Percentiles rank a stretch among this genome's conserved stretches.
Conservation (phyloP, 2,329 filamentous ascomycete genomes). For the Periconia sp. region DNA sequence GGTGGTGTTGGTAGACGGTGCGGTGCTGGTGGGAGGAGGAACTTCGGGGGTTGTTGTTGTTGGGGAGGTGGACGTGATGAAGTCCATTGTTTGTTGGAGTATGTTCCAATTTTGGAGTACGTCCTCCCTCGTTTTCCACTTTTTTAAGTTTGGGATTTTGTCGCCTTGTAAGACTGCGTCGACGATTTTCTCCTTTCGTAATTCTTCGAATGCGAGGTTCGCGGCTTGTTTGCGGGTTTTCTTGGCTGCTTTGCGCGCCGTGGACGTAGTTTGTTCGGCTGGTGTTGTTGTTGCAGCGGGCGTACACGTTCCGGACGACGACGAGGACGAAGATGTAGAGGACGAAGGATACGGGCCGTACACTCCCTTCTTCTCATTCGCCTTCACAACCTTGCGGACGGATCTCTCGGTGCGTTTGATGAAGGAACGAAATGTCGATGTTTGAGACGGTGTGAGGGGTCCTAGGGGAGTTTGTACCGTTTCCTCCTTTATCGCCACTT, state of each 20-base stretch:
- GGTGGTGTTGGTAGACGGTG: too few relatives aligned
- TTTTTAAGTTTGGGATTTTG: slow-evolving; percentile 14
- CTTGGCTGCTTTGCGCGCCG: slow-evolving; percentile 6
- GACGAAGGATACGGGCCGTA: slow-evolving; percentile 1
- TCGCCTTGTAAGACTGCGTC: slow-evolving; percentile 11
- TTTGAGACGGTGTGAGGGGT: slow-evolving; percentile 2
- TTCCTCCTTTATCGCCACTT: slow-evolving; percentile 15
- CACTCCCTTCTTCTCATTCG: slow-evolving; percentile 9
- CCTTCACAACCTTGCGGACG: slow-evolving; percentile 9
- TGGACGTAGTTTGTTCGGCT: neutral
- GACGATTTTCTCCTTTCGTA: slow-evolving; percentile 9
- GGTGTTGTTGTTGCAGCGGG: slow-evolving; percentile 1
- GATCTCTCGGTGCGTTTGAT: neutral
- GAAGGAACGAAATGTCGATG: slow-evolving; percentile 1
- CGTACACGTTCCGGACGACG: too few relatives aligned
- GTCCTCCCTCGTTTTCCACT: slow-evolving; percentile 12
- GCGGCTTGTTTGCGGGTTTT: slow-evolving; percentile 4
- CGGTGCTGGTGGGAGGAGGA: too few relatives aligned
- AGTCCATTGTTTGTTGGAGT: neutral
- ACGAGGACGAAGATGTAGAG: neutral
- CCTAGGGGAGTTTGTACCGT: slow-evolving; percentile 2
- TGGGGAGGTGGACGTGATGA: slow-evolving; percentile 3
- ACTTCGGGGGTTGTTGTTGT: too few relatives aligned
- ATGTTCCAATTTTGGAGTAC: slow-evolving; percentile 7
- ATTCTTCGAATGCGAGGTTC: slow-evolving; percentile 11